Base-by-base conservation (phyloP, 2,329 filamentous ascomycete genomes). In the Neofusicoccum kwambonambiense region DNA sequence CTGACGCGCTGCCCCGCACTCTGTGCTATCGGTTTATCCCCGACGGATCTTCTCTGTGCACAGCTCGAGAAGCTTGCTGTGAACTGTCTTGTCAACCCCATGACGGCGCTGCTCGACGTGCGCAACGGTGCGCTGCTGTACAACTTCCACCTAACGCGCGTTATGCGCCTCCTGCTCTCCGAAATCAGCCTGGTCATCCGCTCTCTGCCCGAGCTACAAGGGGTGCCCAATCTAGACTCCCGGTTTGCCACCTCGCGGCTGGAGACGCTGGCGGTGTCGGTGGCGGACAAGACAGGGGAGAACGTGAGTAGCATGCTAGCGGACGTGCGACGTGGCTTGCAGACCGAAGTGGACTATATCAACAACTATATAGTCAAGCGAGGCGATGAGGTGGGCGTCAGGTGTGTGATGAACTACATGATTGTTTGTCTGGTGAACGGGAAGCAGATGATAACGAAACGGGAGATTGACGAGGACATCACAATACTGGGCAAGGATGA, bases 351-450 rank as follows among this genome's bases (percentile, higher is more conserved):
- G 45, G 87, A 93, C 51, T 96, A 89, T 72, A 85, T 94, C 69
- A 97, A 96, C 74, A 94, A 93, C 0, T 99, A 94, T 79, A 90
- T 99, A 66, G 83, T 96, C 37, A 83, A 81, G 58, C 85, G 89
- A 45, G 95, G 90, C 0, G 83, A 86, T 70, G 86, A 91, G 73
- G 71, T 93, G 66, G 91, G 91, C 1, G 81, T 97, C n/a, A 81
- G 86, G 58, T 88, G 88, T 71, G 86, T 87, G 11, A 81, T 89
- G 67, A 95, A 96, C 73, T 88, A 89, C 70, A 84, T 91, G 81
- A 80, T 96, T 47, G 80, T 90, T 75, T 82, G 88, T 62, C 78
- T 93, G 78, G 88, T 97, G 56, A 87, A 90, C 72, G 90, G 87
- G 27, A 94, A 90, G 80, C 79, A 84, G 50, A 73, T 76, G 44